Conservation (phyloP, 108 stramenopile species). For the Cyclostephanos invisitatus region DNA sequence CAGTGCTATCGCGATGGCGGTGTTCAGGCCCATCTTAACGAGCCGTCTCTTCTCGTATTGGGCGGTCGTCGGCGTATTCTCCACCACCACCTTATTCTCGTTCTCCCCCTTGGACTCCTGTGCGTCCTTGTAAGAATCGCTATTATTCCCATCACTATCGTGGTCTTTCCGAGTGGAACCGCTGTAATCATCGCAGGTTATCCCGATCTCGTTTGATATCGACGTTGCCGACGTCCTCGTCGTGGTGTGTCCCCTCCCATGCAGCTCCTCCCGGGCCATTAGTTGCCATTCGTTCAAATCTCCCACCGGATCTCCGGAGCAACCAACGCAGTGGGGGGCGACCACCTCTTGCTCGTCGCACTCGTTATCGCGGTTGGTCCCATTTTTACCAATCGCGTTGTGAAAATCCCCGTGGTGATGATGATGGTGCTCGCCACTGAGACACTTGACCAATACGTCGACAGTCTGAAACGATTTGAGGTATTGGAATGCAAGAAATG, state of each 20-base stretch:
- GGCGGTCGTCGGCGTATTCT: constrained; percentile 16
- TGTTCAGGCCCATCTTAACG: constrained; percentile 60
- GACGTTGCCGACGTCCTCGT: constrained; percentile 25
- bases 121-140: constrained; percentile 9
- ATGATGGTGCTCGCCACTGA: not conserved
- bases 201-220: constrained; percentile 20
- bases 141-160: constrained; percentile 8
- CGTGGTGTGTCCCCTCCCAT: constrained; percentile 9
- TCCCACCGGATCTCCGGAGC: constrained; percentile 43
- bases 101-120: constrained; percentile 8
- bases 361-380: not conserved
- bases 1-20: constrained; percentile 79
- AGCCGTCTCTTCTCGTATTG: constrained; percentile 44
- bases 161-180: constrained; percentile 6
- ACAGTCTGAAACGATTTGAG: constrained; percentile 6
- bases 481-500: not conserved
- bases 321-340: constrained; percentile 36
- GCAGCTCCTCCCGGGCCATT: constrained; percentile 32
- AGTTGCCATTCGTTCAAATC: constrained; percentile 50
- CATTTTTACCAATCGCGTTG: constrained; percentile 14
- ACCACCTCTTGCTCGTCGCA: constrained; percentile 11
- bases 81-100: constrained; percentile 21
- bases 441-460: not conserved
- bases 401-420: constrained; percentile 14
- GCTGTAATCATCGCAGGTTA: constrained; percentile 11